These are phyloP conservation scores for Suillus lakei DNA, from an alignment of 768 basidiomycete genomes.

Conservation along the genomic window DNA sequence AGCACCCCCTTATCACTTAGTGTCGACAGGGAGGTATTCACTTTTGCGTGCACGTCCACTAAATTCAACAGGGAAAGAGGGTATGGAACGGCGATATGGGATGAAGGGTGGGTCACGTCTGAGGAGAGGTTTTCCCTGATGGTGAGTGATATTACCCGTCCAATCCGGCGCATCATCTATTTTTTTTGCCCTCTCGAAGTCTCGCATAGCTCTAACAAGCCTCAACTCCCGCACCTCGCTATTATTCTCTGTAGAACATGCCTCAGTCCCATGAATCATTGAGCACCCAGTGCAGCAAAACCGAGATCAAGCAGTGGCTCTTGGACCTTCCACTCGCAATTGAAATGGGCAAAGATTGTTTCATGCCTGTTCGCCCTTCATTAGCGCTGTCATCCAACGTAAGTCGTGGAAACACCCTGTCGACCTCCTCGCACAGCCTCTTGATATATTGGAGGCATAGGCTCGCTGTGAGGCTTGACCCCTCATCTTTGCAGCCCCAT, in stretches of 20 bases:
- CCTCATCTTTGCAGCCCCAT: too few species aligned
- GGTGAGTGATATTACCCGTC: too few species aligned
- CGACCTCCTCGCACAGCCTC: constrained; percentile 53
- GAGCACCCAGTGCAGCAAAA: constrained; percentile 63
- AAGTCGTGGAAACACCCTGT: constrained; percentile 29
- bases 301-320: too few species aligned
- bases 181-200: too few species aligned
- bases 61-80: constrained; percentile 21
- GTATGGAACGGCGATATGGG: constrained; percentile 35
- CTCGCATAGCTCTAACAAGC: too few species aligned
- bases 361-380: background rate
- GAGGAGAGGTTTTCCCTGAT: too few species aligned
- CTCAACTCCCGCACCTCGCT: constrained; percentile 41
- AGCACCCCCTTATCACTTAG: constrained; percentile 59
- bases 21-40: constrained; percentile 58
- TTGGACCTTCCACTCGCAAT: too few species aligned
- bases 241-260: background rate
- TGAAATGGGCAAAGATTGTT: too few species aligned
- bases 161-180: too few species aligned
- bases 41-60: constrained; percentile 46
- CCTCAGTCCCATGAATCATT: constrained; percentile 45
- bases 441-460: too few species aligned
- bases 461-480: too few species aligned
- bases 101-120: too few species aligned
- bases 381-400: constrained; percentile 12